These are phyloP conservation scores for Bryoglossum gracile DNA, from an alignment of 495 filamentous ascomycete species.

Conservation along the genomic window DNA sequence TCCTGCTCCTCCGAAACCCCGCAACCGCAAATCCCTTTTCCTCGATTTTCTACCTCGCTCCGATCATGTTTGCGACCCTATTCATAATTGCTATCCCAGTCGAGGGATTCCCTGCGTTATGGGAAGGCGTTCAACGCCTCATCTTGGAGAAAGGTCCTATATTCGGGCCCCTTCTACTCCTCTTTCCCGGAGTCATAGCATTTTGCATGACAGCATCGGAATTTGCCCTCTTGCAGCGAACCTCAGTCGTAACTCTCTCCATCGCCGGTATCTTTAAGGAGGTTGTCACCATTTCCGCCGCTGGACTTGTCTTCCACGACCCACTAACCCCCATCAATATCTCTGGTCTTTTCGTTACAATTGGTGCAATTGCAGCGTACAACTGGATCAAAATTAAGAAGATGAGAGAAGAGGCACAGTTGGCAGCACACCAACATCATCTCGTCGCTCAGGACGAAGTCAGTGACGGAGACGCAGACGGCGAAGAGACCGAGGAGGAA, in stretches of 20 bases:
- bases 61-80: conserved; percentile 88
- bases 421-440: conserved; percentile 32
- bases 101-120: conserved; percentile 66
- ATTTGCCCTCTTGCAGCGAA: conserved; percentile 91
- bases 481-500: conserved; percentile 26
- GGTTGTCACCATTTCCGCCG: conserved; percentile 90
- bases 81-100: conserved; percentile 75
- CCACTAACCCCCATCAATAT: conserved; percentile 84
- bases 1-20: conserved; percentile 87
- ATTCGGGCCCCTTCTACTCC: conserved; percentile 51
- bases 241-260: conserved; percentile 88
- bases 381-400: conserved; percentile 91
- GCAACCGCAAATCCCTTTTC: conserved; percentile 96
- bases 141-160: conserved; percentile 54
- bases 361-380: conserved; percentile 77
- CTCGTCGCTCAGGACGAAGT: conserved; percentile 2
- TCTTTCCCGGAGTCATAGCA: conserved; percentile 87
- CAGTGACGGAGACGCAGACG: conserved; percentile 15
- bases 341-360: conserved; percentile 79
- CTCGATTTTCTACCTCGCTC: conserved; percentile 92
- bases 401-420: conserved; percentile 68
- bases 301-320: conserved; percentile 84
- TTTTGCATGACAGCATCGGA: conserved; percentile 97
- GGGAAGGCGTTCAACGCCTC: conserved; percentile 54
- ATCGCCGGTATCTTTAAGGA: conserved; percentile 99